Base-by-base conservation (phyloP, 73 alveolate genomes). In the Urostyla sp. region DNA sequence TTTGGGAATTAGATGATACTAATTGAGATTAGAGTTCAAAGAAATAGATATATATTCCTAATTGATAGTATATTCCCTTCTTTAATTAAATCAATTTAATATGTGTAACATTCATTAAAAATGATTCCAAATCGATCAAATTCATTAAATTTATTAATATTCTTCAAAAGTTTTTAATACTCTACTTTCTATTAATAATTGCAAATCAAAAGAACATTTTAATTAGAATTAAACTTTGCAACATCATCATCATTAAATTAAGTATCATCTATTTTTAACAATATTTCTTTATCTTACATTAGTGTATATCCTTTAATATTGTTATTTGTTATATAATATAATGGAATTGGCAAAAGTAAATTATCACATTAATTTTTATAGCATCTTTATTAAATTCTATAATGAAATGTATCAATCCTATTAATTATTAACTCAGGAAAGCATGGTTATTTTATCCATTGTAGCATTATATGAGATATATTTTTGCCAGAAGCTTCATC, bases 401-500 rank as follows among this genome's bases (percentile, higher is more conserved):
- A 80, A 21, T 18, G 6, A 0, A 2, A 31, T 10, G 40, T 23
- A 18, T 63, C 43, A 15, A 23, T 0, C 35, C 72, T 40, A 15
- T 18, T 24, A 0, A 63, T 51, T 21, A 16, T 8, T 0, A 80
- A 36, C 27, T 28, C 52, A 0, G 90, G 90, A 43, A 3, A 80
- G 43, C 90, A 76, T 23, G 85, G 75, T 43, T 72, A 57, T 0
- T 5, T 7, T 0, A 67, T 77, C 79, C 72, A 73, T 53, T 35
- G 50, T 51, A 26, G 50, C 38, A 84, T 85, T 44, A 52, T 72
- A 77, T 21, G 57, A 67, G 72, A 58, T 46, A 50, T 79, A 37
- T 43, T 72, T n/a, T 27, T 45, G 40, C 81, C 66, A 46, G 95
- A 67, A 4, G 83, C 84, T 44, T 81, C 90, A 46, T 85, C 93